These are phyloP conservation scores for Striga asiatica DNA, from an alignment of 257 asterid species.

Conservation along the genomic window DNA sequence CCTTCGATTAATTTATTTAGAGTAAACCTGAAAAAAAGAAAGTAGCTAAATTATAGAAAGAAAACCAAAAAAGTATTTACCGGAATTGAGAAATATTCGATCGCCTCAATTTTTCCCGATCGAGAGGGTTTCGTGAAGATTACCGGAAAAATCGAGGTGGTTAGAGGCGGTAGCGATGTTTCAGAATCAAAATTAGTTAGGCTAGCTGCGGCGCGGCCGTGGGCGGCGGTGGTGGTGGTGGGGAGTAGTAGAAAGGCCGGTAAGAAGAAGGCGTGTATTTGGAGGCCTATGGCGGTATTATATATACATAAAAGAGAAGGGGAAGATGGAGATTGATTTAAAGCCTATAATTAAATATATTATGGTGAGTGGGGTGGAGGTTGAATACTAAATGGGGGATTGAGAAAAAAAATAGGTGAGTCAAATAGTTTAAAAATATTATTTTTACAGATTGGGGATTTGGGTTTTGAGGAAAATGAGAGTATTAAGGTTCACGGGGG, in stretches of 20 bases:
- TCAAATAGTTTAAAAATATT: too few relatives aligned
- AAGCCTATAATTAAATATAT: conserved; percentile 54
- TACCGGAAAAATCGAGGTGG: background rate
- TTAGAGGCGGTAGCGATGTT: background rate
- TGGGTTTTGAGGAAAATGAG: too few relatives aligned
- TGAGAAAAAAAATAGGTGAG: background rate
- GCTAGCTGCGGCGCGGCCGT: background rate
- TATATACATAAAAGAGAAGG: conserved; percentile 25
- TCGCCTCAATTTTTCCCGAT: too few relatives aligned
- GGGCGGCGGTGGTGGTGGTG: background rate
- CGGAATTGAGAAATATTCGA: too few relatives aligned
- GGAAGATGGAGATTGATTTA: conserved; percentile 34
- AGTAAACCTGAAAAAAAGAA: background rate
- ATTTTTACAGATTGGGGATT: too few relatives aligned
- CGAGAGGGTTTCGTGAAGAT: too few relatives aligned
- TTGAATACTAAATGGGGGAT: conserved; percentile 1
- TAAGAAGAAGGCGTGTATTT: conserved; percentile 21
- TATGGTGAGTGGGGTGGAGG: conserved; percentile 29
- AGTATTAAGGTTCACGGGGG: too few relatives aligned
- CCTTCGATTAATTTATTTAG: background rate
- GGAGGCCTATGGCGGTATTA: conserved; percentile 21
- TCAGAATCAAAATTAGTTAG: too few relatives aligned
- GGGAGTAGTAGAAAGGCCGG: background rate
- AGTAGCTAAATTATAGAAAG: background rate
- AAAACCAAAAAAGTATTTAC: too few relatives aligned